Base-by-base conservation (phyloP, 768 basidiomycete species). In the Mycena leptocephala region DNA sequence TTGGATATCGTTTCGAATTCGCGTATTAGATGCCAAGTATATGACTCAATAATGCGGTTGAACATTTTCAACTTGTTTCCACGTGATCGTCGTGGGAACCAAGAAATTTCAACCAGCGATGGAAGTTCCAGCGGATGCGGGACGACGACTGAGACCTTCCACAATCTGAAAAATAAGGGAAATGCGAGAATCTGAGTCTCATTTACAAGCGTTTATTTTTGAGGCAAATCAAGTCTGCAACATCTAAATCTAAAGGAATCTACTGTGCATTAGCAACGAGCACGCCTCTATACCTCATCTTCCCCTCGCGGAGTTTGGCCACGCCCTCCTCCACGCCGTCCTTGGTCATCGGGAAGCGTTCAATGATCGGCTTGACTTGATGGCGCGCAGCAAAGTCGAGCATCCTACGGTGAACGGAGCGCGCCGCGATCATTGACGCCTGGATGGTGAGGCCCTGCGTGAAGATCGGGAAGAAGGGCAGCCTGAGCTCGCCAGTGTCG, bases 361-460 rank as follows among this genome's bases (percentile, higher is more conserved):
- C 81, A 24, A 83, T 77, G 5, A 85, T 68, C 2, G 86, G 83
- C 7, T 59, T 69, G 46, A 86, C 78, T 0, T 61, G 58, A 46
- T 87, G 81, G 37, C 78, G 13, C 9, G 83, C 86, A 0, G 84
- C 83, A 22, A n/a, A n/a, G n/a, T n/a, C 79, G 43, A 87, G 67
- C 84, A 86, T 87, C 72, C 81, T 58, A 30, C 70, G 63, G 51
- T 64, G 53, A 11, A 62, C 74, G 14, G 73, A 76, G 39, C 70
- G 72, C 51, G 30, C 30, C 35, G 63, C 75, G 16, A 79, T 59
- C 3, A 78, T 75, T 4, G 83, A 41, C 1, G 81, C 81, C 3
- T 68, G 66, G 1, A 6, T 37, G 61, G 79, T 37, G 26, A 86
- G 0, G 22, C 30, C 53, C 14, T 28, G 22, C 13, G 22, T 7